phyloP scores from a whole-genome alignment of 1,284 basidiomycete genomes.

The Marasmius oreades region DNA sequence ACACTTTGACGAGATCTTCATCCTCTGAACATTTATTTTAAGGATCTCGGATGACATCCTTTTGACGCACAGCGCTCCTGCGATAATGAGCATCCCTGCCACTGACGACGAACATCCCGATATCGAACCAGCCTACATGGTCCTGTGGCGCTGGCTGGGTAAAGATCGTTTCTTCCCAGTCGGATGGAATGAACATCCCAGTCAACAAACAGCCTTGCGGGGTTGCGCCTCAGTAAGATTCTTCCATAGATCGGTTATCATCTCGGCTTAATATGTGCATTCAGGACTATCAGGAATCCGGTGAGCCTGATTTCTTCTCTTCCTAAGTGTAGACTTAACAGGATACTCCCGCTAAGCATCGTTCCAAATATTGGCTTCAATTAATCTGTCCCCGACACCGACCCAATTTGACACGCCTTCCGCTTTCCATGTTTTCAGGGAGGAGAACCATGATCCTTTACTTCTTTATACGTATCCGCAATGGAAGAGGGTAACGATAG shows the following conservation, averaged over 20 bases:
- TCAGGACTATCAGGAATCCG: constrained; percentile 71
- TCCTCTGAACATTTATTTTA: not conserved
- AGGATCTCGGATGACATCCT: constrained; percentile 64
- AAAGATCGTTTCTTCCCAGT: constrained; percentile 63
- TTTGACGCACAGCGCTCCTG: constrained; percentile 56
- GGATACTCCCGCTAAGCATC: constrained; percentile 38
- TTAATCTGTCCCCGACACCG: constrained; percentile 37
- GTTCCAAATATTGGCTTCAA: constrained; percentile 55
- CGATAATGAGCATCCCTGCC: constrained; percentile 38
- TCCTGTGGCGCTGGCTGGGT: constrained; percentile 66
- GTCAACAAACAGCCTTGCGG: constrained; percentile 39
- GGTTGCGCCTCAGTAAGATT: constrained; percentile 58
- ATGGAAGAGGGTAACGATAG: constrained; percentile 37
- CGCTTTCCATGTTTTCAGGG: constrained; percentile 40
- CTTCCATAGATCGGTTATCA: not conserved
- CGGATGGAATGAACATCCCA: constrained; percentile 24
- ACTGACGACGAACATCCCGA: constrained; percentile 19
- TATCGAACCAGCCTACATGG: constrained; percentile 48
- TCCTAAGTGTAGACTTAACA: constrained; percentile 2
- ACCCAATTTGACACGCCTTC: constrained; percentile 30
- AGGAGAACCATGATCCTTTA: constrained; percentile 47
- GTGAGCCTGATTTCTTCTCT: constrained; percentile 32
- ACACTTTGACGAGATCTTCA: not conserved
- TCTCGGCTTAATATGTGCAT: not conserved
- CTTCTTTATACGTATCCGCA: constrained; percentile 40